Evolutionary conservation across 1,284 basidiomycete genomes (phyloP), one percentile per base, ranked within the genome.

Genomic region (Cryptococcus sp.): DNA sequence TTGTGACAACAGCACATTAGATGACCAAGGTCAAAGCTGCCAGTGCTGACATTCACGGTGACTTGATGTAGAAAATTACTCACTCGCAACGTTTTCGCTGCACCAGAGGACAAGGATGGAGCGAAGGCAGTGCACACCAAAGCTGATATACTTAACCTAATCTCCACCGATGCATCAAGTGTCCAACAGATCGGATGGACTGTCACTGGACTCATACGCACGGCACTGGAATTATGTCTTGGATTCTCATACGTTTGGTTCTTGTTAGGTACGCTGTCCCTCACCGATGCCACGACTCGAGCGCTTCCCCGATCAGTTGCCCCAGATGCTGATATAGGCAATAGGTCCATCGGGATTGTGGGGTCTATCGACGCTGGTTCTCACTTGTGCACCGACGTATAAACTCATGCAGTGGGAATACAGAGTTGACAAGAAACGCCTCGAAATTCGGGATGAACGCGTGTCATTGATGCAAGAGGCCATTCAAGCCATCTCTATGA

Each of bases 391-490:
- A n/a, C 70, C 93, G 70, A 94, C 93, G 66, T 91, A 93, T 73
- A 86, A 85, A 52, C 87, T 91, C 5, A 87, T 88, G 47, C 91
- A 89, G 75, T 80, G 90, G 20, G 87, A 94, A 46, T 87, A 93
- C 25, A 80, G 82, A 52, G 83, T 85, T 0, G 90, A 93, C 71
- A 90, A 93, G 60, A 88, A 88, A 66, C 81, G 93, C 19, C 91
- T 93, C 87, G 90, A 88, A 73, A 84, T 89, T 50, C 84, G 90
- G 17, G 93, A 96, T 66, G 88, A 91, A 76, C 85, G 91, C 52
- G 88, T 93, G 25, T 81, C 87, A 0, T 78, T 94, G 40, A 93
- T 94, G 90, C 93, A 94, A 68, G 93, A 94, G 85, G 85, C 91
- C 56, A 80, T 95, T 15, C 89, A 89, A 48, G 89, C 85, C 0